Evolutionary conservation across 177 flowering plant species (phyloP).

Genomic region (Telopea speciosissima): DNA sequence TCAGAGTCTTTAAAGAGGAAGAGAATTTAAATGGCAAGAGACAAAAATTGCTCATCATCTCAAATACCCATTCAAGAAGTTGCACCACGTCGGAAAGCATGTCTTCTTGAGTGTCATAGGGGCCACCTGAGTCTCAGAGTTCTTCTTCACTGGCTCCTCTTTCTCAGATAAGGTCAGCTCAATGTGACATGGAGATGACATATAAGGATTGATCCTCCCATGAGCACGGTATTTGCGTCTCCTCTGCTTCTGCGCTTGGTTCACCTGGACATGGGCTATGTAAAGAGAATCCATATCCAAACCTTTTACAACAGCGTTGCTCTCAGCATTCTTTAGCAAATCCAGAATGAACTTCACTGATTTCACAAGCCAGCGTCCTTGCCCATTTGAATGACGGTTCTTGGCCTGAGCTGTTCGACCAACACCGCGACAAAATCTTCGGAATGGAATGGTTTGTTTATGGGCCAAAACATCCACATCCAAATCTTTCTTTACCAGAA

Average conservation of each 20-base stretch:
- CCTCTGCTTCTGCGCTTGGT: conserved; percentile 90
- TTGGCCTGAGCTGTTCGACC: conserved; percentile 46
- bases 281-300: conserved; percentile 79
- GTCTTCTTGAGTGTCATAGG: no score
- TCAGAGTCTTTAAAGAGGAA: not conserved
- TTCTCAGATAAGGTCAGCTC: no score
- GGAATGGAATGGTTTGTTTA: conserved; percentile 45
- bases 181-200: conserved; percentile 94
- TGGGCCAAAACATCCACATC: conserved; percentile 46
- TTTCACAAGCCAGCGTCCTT: conserved; percentile 48
- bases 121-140: no score
- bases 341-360: no score
- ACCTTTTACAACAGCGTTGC: conserved; percentile 64
- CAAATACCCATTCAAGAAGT: no score
- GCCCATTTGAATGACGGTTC: conserved; percentile 41
- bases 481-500: conserved; percentile 29
- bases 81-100: no score
- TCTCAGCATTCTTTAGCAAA: no score
- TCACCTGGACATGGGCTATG: conserved; percentile 82
- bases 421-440: conserved; percentile 42
- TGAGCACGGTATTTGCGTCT: conserved; percentile 93
- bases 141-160: no score
- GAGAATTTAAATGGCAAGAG: not conserved
- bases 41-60: not conserved
- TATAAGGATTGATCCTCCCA: conserved; percentile 88